phyloP scores from a whole-genome alignment of 768 basidiomycete species.

The Mycena albidolilacea region DNA sequence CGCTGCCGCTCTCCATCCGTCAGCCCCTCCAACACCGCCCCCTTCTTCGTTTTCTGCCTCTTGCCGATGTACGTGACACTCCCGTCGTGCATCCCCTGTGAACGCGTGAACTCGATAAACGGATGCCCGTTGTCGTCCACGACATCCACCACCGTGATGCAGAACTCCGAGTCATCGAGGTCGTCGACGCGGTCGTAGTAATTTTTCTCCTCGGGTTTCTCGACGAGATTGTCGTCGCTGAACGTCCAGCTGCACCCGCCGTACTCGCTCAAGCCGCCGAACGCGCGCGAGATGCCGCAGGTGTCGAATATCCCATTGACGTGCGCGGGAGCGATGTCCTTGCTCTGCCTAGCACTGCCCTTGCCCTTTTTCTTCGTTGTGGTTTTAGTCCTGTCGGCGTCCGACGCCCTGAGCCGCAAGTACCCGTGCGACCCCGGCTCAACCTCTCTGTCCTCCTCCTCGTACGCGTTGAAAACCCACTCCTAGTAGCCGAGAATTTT shows the following conservation, averaged over 20 bases:
- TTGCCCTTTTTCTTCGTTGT: not conserved
- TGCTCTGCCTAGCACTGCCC: not conserved
- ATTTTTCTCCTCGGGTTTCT: constrained; percentile 3
- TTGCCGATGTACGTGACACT: constrained; percentile 12
- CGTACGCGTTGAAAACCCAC: constrained; percentile 23
- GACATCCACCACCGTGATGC: constrained; percentile 14
- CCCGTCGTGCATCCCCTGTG: not conserved
- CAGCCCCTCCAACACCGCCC: constrained; percentile 3
- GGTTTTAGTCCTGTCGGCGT: not conserved
- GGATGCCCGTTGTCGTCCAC: constrained; percentile 29
- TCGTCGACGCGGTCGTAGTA: not conserved
- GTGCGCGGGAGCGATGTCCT: constrained; percentile 6
- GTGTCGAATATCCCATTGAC: constrained; percentile 19
- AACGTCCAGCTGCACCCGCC: constrained; percentile 10
- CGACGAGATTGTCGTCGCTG: not conserved
- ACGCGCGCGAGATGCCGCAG: constrained; percentile 16
- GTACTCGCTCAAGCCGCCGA: constrained; percentile 1
- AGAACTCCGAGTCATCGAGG: constrained; percentile 6
- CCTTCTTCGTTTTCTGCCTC: constrained; percentile 3
- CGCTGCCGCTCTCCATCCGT: constrained; percentile 27
- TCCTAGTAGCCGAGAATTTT: constrained; percentile 26
- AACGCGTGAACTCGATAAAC: constrained; percentile 22
- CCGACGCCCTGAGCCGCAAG: not conserved
- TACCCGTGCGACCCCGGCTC: constrained; percentile 8
- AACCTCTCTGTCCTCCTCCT: constrained; percentile 22